phyloP scores from a whole-genome alignment of 148 eudicot species.

The Heliosperma pusillum region DNA sequence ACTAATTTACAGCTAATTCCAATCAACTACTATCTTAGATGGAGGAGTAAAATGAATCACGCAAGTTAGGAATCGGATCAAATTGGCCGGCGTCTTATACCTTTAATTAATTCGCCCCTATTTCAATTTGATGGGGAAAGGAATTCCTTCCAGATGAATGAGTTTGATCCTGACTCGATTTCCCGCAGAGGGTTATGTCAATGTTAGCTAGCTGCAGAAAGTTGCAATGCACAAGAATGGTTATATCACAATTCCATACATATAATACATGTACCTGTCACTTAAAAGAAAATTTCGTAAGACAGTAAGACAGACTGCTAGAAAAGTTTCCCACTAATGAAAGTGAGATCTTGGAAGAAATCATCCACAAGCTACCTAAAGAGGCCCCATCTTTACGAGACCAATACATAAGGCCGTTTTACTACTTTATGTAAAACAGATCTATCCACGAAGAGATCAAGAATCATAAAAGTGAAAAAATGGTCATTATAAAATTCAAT shows the following conservation, averaged over 20 bases:
- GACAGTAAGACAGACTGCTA: too few species aligned
- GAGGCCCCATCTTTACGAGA: too few species aligned
- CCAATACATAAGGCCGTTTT: too few species aligned
- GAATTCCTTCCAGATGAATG: constrained; percentile 1
- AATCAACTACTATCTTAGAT: background rate
- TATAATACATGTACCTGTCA: constrained; percentile 6
- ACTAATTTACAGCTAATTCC: constrained; percentile 11
- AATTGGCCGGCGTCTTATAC: constrained; percentile 10
- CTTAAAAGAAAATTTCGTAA: background rate
- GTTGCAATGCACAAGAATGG: background rate
- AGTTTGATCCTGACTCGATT: background rate
- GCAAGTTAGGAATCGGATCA: constrained; percentile 23
- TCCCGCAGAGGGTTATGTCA: background rate
- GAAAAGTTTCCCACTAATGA: too few species aligned
- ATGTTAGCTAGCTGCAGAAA: background rate
- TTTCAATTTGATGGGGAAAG: background rate
- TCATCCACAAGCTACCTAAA: too few species aligned
- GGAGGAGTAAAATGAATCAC: constrained; percentile 4
- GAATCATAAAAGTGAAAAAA: too few species aligned
- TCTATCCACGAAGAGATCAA: too few species aligned
- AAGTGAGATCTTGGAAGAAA: too few species aligned
- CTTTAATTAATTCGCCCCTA: constrained; percentile 6
- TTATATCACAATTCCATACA: background rate
- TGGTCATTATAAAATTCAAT: too few species aligned
- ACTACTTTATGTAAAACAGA: too few species aligned